Evolutionary conservation across 1,139 yeast species (phyloP), one percentile per base, ranked within the genome.

Genomic region (Yamadazyma kanchanaburiensis): DNA sequence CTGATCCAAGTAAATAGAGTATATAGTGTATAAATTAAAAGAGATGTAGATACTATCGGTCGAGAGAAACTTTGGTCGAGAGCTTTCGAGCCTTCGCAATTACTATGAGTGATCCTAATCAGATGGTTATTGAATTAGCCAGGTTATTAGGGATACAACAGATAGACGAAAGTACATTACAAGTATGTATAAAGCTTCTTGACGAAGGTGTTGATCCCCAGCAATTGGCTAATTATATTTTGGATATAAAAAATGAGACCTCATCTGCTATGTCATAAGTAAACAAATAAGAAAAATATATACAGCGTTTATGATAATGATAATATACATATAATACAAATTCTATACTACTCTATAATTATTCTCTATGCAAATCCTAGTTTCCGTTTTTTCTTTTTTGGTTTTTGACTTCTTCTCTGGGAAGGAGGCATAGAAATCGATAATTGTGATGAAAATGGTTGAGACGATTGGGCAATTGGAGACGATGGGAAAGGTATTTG

Each of bases 181-280:
- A 52, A 32, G 44, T 64, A 21, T 64, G 70, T 33, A 38, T 60
- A n/a, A 60, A 60, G 31, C 40, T 64, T 20, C 37, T 64, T 21
- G 70, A 64, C 34, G 58, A 60, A 38, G 70, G 70, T 4, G 58
- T 60, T 12, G 64, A 62, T 33, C 68, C 70, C 0, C 43, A 48
- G 30, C 32, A 31, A 12, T 47, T 64, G 34, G 69, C 70, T 0
- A 34, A 37, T 1, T 20, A 26, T 10, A 27, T 35, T 9, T 10
- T 22, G 4, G 20, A 23, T 15, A 30, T 35, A 6, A 32, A 35
- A 13, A 21, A 24, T 8, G 39, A 35, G 12, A 28, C 31, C 20
- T 7, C 20, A 10, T 18, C 20, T 18, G 20, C 10, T 18, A 8
- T 18, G 20, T 8, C 10, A 8, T 18, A 18, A 18, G 24, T 21